These are phyloP conservation scores for Conticribra weissflogii DNA, from an alignment of 108 stramenopile species.

Conservation along the genomic window DNA sequence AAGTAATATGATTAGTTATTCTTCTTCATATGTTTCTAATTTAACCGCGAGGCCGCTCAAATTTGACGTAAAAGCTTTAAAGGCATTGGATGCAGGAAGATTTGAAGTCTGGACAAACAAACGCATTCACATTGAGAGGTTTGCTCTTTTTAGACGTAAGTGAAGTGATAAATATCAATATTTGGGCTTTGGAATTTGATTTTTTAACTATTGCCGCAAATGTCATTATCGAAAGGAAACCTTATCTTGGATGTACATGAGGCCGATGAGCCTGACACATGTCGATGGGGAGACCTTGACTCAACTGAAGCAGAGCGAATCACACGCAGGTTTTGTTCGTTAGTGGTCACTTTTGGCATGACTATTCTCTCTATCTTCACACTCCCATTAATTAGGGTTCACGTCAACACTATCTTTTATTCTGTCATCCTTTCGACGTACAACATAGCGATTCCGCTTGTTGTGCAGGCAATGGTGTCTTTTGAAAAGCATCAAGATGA, in stretches of 20 bases:
- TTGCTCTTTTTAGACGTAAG: conserved; percentile 40
- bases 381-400: neutral
- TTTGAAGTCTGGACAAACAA: conserved; percentile 47
- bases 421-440: conserved; percentile 7
- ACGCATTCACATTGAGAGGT: conserved; percentile 20
- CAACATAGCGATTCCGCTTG: conserved; percentile 58
- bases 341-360: conserved; percentile 1
- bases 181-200: too few species aligned
- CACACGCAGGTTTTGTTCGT: neutral
- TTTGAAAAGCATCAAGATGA: conserved; percentile 61
- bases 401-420: neutral
- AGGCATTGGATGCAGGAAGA: conserved; percentile 44
- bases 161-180: too few species aligned
- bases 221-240: too few species aligned
- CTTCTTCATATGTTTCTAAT: too few species aligned
- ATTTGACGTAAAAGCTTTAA: too few species aligned
- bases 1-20: neutral
- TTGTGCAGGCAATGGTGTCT: conserved; percentile 55
- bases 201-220: too few species aligned
- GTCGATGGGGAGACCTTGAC: conserved; percentile 17
- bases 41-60: too few species aligned
- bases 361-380: neutral
- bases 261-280: conserved; percentile 57
- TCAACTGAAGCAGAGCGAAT: neutral
- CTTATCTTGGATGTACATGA: conserved; percentile 46